phyloP scores from a whole-genome alignment of 495 filamentous ascomycete genomes.

The Podospora australis region DNA sequence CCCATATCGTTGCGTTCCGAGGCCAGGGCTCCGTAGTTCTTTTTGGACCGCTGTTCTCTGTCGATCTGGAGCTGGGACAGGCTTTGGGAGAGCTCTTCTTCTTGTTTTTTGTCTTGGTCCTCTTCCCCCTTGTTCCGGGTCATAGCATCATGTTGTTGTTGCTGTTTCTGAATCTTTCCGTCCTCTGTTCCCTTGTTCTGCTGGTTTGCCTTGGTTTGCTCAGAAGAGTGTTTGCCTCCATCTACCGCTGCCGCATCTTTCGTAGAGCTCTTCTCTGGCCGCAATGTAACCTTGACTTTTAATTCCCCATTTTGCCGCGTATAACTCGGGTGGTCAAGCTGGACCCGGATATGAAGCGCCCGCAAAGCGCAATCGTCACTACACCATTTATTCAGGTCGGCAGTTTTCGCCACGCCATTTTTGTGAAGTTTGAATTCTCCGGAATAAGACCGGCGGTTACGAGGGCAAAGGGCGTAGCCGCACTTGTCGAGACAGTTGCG shows the following conservation, averaged over 20 bases:
- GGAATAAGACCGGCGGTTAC: conserved; percentile 8
- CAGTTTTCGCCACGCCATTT: conserved; percentile 44
- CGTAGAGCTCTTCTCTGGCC: conserved; percentile 25
- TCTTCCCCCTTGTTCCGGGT: not conserved
- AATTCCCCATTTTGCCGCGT: conserved; percentile 12
- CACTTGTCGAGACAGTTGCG: conserved; percentile 73
- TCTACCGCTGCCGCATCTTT: not conserved
- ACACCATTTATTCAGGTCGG: conserved; percentile 82
- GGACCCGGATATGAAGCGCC: conserved; percentile 78
- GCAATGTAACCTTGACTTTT: conserved; percentile 35
- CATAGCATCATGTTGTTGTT: no score
- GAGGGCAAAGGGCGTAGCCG: conserved; percentile 71
- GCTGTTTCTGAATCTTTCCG: no score
- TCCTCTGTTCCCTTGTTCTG: not conserved
- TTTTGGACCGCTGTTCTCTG: conserved; percentile 18
- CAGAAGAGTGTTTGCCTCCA: no score
- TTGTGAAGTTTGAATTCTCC: conserved; percentile 15
- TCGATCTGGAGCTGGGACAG: conserved; percentile 13
- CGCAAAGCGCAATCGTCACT: conserved; percentile 67
- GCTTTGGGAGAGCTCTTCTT: conserved; percentile 1
- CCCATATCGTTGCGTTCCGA: conserved; percentile 43
- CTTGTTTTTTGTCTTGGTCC: conserved; percentile 5
- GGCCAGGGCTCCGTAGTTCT: conserved; percentile 40
- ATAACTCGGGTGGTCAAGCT: conserved; percentile 50
- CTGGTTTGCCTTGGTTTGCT: not conserved